phyloP scores from a whole-genome alignment of 768 basidiomycete genomes.

The Calocybe indica region DNA sequence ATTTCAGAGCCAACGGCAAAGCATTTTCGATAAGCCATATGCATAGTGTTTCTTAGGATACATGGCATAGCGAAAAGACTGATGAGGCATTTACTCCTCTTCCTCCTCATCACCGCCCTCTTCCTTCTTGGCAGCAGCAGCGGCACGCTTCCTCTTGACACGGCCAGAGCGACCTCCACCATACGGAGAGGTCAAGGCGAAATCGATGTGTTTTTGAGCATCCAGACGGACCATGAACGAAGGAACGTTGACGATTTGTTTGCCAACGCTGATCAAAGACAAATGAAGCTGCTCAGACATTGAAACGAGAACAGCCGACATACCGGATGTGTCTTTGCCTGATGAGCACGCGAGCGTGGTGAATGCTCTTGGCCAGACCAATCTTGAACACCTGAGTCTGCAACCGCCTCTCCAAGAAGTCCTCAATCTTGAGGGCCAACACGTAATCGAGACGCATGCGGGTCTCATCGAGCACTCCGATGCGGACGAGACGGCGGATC shows the following conservation, averaged over 20 bases:
- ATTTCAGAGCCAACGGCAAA: neutral
- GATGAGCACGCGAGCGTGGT: slow-evolving; percentile 98
- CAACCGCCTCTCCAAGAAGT: slow-evolving; percentile 98
- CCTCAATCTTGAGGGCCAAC: slow-evolving; percentile 97
- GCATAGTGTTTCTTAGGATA: slow-evolving; percentile 16
- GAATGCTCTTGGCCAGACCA: slow-evolving; percentile 96
- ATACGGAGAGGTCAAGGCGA: slow-evolving; percentile 92
- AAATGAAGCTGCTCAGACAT: neutral
- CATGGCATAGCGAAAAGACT: slow-evolving; percentile 5
- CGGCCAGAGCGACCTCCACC: slow-evolving; percentile 94
- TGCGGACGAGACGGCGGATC: slow-evolving; percentile 93
- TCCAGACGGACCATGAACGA: slow-evolving; percentile 99
- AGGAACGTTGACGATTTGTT: slow-evolving; percentile 98
- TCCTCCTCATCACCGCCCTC: slow-evolving; percentile 89
- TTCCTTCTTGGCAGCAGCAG: slow-evolving; percentile 86
- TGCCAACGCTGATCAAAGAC: slow-evolving; percentile 67
- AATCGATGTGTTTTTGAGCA: slow-evolving; percentile 99
- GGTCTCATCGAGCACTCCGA: slow-evolving; percentile 98
- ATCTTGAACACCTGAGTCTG: slow-evolving; percentile 99
- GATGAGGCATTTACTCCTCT: slow-evolving; percentile 56
- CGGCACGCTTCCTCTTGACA: slow-evolving; percentile 97
- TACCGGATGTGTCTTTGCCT: slow-evolving; percentile 97
- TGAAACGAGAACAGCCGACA: slow-evolving; percentile 17
- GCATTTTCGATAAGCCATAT: slow-evolving; percentile 8
- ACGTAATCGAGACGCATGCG: slow-evolving; percentile 99